These are phyloP conservation scores for Paulownia fortunei DNA, from an alignment of 257 asterid species.

Conservation along the genomic window DNA sequence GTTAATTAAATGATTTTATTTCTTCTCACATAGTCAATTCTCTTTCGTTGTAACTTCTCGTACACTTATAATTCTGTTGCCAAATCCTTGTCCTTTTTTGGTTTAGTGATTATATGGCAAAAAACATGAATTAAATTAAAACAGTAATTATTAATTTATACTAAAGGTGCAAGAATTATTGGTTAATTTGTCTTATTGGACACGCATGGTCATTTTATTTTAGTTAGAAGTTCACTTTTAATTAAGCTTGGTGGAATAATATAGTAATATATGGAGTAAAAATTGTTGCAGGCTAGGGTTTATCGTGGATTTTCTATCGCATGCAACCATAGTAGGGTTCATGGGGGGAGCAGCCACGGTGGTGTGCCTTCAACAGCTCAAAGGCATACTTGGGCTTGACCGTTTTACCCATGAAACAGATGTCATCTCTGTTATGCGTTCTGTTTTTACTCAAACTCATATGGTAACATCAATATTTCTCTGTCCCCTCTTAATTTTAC, in stretches of 20 bases:
- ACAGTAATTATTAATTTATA: neutral
- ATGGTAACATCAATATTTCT: conserved; percentile 43
- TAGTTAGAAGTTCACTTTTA: neutral
- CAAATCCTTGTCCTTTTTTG: too few species aligned
- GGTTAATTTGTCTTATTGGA: conserved; percentile 15
- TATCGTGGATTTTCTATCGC: conserved; percentile 89
- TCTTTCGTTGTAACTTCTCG: too few species aligned
- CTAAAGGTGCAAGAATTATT: conserved; percentile 1
- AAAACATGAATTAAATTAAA: neutral
- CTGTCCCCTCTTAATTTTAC: neutral
- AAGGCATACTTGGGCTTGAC: conserved; percentile 76
- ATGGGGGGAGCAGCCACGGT: conserved; percentile 99
- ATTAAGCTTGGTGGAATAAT: neutral
- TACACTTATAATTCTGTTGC: too few species aligned
- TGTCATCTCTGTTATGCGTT: conserved; percentile 74
- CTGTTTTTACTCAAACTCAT: conserved; percentile 80
- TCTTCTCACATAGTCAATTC: too few species aligned
- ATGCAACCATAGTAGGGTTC: conserved; percentile 96
- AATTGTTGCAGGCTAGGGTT: conserved; percentile 75
- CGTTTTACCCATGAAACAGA: conserved; percentile 86
- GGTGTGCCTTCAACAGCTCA: conserved; percentile 87
- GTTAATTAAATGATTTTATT: neutral
- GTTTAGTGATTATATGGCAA: neutral
- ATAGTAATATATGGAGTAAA: neutral
- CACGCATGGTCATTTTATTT: conserved; percentile 21